Base-by-base conservation (phyloP, 805 yeast genomes). In the Torulaspora quercuum region DNA sequence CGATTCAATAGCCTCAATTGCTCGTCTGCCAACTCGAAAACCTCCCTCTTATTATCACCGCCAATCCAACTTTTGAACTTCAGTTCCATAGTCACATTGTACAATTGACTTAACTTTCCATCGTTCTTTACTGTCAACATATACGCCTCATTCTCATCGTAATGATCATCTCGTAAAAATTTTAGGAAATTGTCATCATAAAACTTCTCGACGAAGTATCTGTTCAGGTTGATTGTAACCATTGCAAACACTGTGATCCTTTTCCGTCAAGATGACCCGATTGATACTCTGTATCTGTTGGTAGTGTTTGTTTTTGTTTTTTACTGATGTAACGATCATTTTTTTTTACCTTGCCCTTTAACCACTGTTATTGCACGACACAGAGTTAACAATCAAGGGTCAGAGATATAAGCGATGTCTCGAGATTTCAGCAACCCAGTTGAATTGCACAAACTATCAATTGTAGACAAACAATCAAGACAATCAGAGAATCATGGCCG, bases 1-100 rank as follows among this genome's bases (percentile, higher is more conserved):
- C 82, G 55, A 36, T 75, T 75, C 43, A 78, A 50, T 9, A 65
- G 51, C 38, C 63, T 63, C 39, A 75, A 61, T 53, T 77, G 55
- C 10, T 65, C 69, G 35, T 68, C 63, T 12, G 42, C 39, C 13
- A 32, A 28, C n/a, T 37, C 35, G 11, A 42, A 27, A 3, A 19
- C 26, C 34, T 30, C 18, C 14, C 16, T 13, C 30, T 18, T 14
- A 23, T 18, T 16, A 19, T 36, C 32, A 14, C 32, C 37, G 20
- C 23, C 33, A 8, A 32, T 25, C 33, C 33, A 25, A 16, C 33
- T 20, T 8, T 28, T 25, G 8, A 37, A 23, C 25, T 40, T 39
- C 12, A 42, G 30, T 26, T 44, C 43, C 34, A 44, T 26, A 8
- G 46, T 35, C 8, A 43, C 33, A 13, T 45, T 37, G 35, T 48